Conservation (phyloP, 805 yeast genomes). For the Zygosaccharomyces rouxii region DNA sequence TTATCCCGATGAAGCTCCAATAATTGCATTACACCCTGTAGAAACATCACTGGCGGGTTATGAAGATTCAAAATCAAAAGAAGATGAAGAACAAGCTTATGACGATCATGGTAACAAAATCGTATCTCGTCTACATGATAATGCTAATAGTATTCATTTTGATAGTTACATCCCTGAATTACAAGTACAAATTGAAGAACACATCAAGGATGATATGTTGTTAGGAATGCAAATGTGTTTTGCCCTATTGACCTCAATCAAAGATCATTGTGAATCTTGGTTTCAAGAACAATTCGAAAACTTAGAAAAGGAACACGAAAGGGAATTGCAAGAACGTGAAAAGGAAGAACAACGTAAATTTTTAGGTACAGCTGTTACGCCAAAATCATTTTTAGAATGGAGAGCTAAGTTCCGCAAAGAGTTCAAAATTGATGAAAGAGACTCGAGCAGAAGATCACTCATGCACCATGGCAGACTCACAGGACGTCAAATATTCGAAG, state of each 20-base stretch:
- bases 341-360: slow-evolving; percentile 84
- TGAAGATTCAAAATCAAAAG: slow-evolving; percentile 38
- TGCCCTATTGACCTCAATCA: slow-evolving; percentile 68
- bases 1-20: slow-evolving; percentile 81
- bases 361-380: slow-evolving; percentile 83
- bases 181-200: slow-evolving; percentile 36
- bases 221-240: slow-evolving; percentile 91
- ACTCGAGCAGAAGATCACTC: slow-evolving; percentile 45
- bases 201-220: slow-evolving; percentile 54
- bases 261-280: slow-evolving; percentile 72
- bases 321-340: slow-evolving; percentile 59
- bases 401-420: slow-evolving; percentile 65
- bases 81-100: slow-evolving; percentile 35
- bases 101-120: slow-evolving; percentile 48
- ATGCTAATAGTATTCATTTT: slow-evolving; percentile 58
- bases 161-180: slow-evolving; percentile 40
- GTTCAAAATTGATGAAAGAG: slow-evolving; percentile 60
- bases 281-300: slow-evolving; percentile 54
- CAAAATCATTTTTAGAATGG: slow-evolving; percentile 72
- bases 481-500: slow-evolving; percentile 86
- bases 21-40: slow-evolving; percentile 41
- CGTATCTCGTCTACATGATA: slow-evolving; percentile 43
- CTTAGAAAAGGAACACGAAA: slow-evolving; percentile 56
- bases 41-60: slow-evolving; percentile 30
- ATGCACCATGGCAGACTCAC: slow-evolving; percentile 75